These are phyloP conservation scores for Cruciata laevipes DNA, from an alignment of 257 asterid genomes.

Conservation along the genomic window DNA sequence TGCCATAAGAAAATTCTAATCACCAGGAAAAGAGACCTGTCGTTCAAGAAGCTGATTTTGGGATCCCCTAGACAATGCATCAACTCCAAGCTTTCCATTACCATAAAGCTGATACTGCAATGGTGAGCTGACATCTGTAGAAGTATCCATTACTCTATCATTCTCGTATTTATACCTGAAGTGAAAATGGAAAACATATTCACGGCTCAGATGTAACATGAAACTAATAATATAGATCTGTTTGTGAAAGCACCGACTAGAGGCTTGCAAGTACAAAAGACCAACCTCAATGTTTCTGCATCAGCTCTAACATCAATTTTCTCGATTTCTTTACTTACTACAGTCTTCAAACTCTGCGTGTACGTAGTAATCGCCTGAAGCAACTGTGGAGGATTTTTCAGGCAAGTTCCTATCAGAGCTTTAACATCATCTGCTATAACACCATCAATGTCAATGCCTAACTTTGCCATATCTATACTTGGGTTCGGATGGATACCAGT, in stretches of 20 bases:
- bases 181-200: not conserved
- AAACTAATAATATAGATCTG: constrained; percentile 1
- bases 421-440: constrained; percentile 66
- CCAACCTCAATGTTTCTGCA: constrained; percentile 91
- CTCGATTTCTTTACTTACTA: constrained; percentile 64
- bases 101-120: constrained; percentile 90
- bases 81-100: constrained; percentile 73
- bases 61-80: constrained; percentile 73
- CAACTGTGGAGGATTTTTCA: constrained; percentile 76
- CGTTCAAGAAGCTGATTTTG: constrained; percentile 98
- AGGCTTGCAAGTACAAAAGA: constrained; percentile 7
- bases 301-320: constrained; percentile 86
- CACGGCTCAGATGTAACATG: not conserved
- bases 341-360: constrained; percentile 64
- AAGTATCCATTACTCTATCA: constrained; percentile 76
- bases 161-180: constrained; percentile 92
- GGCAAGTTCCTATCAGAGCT: constrained; percentile 56
- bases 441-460: constrained; percentile 69
- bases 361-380: constrained; percentile 79
- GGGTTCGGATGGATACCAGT: constrained; percentile 72
- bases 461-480: constrained; percentile 60
- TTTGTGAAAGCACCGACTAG: not conserved
- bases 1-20: constrained; percentile 4
- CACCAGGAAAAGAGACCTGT: constrained; percentile 47
- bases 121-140: constrained; percentile 81